Evolutionary conservation across 2,329 filamentous ascomycete species (phyloP).

Genomic region (Chrysoporthe deuterocubensis): DNA sequence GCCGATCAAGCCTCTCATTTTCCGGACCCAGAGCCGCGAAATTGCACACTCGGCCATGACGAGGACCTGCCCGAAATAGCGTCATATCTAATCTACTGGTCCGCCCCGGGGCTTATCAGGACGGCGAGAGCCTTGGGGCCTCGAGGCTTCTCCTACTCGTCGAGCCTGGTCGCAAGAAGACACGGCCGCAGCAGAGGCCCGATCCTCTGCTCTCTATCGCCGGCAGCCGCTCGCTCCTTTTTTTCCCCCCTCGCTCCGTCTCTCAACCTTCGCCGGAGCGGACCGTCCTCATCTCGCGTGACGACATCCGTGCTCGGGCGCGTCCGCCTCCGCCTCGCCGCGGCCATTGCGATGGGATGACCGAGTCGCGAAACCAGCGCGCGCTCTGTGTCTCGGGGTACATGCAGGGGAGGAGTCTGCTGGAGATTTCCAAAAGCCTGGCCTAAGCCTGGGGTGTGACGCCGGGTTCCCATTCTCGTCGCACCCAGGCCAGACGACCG

Average conservation of each 20-base stretch:
- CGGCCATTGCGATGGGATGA: background rate
- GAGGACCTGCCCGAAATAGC: slow-evolving; percentile 17
- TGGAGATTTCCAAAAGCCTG: background rate
- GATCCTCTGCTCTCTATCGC: background rate
- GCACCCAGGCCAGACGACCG: background rate
- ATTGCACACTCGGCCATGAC: background rate
- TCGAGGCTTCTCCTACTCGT: background rate
- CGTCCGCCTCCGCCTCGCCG: background rate
- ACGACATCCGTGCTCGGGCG: background rate
- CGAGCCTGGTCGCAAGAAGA: background rate
- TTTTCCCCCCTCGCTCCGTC: background rate
- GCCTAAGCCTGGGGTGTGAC: no score
- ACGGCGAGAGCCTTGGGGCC: background rate
- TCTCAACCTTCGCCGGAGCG: background rate
- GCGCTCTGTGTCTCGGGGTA: slow-evolving; percentile 1
- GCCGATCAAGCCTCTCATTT: no score
- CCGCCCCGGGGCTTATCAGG: background rate
- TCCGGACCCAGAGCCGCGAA: background rate
- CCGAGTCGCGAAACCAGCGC: background rate
- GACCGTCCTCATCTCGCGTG: background rate
- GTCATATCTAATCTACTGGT: slow-evolving; percentile 1
- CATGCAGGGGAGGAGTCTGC: background rate
- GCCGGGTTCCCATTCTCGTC: background rate
- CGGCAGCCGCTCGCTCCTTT: background rate
- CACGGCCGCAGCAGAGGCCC: background rate